phyloP scores from a whole-genome alignment of 1,284 basidiomycete genomes.

The Pisolithus thermaeus region DNA sequence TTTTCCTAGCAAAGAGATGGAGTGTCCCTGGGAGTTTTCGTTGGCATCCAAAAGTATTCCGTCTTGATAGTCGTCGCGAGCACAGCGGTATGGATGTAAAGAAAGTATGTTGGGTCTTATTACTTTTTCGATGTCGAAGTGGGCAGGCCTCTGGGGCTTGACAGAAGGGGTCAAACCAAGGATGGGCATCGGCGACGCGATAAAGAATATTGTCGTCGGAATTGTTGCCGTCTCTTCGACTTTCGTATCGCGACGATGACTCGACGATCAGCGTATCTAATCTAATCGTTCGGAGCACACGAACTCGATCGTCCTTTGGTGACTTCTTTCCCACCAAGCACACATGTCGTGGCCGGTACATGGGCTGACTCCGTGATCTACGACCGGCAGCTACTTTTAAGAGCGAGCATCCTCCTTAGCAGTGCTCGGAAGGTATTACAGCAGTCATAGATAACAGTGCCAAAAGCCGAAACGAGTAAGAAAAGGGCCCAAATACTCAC shows the following conservation, averaged over 20 bases:
- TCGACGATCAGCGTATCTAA: neutral
- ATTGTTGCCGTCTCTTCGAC: no score
- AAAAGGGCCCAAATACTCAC: neutral
- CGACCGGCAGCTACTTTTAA: no score
- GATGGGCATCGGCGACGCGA: constrained; percentile 35
- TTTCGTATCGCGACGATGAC: no score
- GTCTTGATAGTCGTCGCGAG: constrained; percentile 90
- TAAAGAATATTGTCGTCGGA: no score
- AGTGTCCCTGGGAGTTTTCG: constrained; percentile 91
- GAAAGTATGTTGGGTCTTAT: constrained; percentile 93
- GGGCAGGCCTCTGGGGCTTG: constrained; percentile 54
- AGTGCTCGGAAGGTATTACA: neutral
- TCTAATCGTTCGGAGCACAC: neutral
- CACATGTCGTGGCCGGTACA: no score
- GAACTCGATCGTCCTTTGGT: neutral
- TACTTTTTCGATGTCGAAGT: constrained; percentile 79
- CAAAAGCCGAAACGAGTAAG: neutral
- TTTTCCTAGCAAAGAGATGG: constrained; percentile 46
- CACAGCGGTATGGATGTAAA: constrained; percentile 91
- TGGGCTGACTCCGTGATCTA: no score
- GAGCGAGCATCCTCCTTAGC: neutral
- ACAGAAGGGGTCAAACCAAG: constrained; percentile 36
- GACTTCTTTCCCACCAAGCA: no score
- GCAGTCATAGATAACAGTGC: neutral
- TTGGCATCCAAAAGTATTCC: constrained; percentile 98